Percentiles rank a stretch among this genome's conserved stretches.
These are phyloP conservation scores for Rhodomyrtus psidioides DNA, from an alignment of 441 rosid genomes.

Conservation along the genomic window DNA sequence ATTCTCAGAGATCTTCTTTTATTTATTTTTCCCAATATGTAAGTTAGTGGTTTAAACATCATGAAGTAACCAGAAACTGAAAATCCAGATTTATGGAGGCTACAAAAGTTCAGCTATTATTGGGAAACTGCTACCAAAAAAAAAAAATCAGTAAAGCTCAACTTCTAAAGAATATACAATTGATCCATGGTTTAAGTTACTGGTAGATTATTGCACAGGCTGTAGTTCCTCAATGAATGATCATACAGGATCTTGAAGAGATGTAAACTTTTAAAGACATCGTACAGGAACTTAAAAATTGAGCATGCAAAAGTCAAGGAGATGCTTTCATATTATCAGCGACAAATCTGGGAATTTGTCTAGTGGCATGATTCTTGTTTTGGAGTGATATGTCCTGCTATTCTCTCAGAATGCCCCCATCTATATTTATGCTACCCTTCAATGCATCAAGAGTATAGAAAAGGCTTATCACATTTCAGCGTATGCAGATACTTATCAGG, in stretches of 20 bases:
- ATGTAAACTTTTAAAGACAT: not conserved
- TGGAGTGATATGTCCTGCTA: not conserved
- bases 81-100: not conserved
- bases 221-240: not conserved
- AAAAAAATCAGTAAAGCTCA: not conserved
- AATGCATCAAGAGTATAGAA: not conserved
- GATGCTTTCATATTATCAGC: not conserved
- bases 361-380: not conserved
- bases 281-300: not conserved
- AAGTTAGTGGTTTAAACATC: not conserved
- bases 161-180: not conserved
- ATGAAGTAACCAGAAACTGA: not conserved
- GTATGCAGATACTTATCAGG: not conserved
- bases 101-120: not conserved
- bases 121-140: not conserved
- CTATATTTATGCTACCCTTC: not conserved
- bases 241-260: not conserved
- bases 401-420: not conserved
- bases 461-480: not conserved
- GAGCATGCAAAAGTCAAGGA: not conserved
- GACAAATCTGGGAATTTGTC: not conserved
- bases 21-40: not conserved
- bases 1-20: conserved; percentile 21
- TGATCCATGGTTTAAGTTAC: not conserved
- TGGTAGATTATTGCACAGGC: not conserved